Conservation (phyloP, 2,329 filamentous ascomycete species). For the Colletotrichum paranaense region DNA sequence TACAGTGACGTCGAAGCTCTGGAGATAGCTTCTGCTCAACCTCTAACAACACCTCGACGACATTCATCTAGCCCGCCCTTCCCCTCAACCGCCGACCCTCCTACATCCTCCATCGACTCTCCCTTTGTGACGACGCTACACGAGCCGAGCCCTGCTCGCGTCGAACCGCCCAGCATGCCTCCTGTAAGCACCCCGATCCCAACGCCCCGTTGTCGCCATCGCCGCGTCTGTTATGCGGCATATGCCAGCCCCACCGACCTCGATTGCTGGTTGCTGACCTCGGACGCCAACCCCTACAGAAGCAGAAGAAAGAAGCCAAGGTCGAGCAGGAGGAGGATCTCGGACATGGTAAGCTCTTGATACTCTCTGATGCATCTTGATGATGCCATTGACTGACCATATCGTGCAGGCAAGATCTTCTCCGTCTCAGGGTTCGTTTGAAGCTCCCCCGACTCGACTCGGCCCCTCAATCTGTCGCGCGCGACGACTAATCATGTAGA, state of each 20-base stretch:
- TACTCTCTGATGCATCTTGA: not conserved
- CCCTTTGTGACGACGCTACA: constrained; percentile 26
- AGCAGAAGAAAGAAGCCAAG: constrained; percentile 47
- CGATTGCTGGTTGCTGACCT: constrained; percentile 31
- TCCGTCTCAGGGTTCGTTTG: constrained; percentile 70
- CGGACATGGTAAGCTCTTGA: constrained; percentile 48
- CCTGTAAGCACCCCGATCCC: constrained; percentile 58
- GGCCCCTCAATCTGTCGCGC: constrained; percentile 12
- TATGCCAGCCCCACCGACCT: constrained; percentile 28
- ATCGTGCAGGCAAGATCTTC: constrained; percentile 66
- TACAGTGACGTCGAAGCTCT: constrained; percentile 41
- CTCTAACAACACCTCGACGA: constrained; percentile 50
- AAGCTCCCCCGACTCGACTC: constrained; percentile 33
- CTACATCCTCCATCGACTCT: constrained; percentile 42
- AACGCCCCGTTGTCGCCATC: constrained; percentile 34
- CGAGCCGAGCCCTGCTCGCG: constrained; percentile 36
- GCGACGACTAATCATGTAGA: constrained; percentile 34
- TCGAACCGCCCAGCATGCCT: constrained; percentile 61
- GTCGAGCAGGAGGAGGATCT: constrained; percentile 49
- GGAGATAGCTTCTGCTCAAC: constrained; percentile 51
- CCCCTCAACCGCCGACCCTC: constrained; percentile 43
- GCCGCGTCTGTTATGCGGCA: constrained; percentile 28
- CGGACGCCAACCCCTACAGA: constrained; percentile 8
- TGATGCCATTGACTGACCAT: constrained; percentile 17
- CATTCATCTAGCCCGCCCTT: constrained; percentile 45